phyloP scores from a whole-genome alignment of 176 grass and related monocot species.

The Pontederia paniculata region DNA sequence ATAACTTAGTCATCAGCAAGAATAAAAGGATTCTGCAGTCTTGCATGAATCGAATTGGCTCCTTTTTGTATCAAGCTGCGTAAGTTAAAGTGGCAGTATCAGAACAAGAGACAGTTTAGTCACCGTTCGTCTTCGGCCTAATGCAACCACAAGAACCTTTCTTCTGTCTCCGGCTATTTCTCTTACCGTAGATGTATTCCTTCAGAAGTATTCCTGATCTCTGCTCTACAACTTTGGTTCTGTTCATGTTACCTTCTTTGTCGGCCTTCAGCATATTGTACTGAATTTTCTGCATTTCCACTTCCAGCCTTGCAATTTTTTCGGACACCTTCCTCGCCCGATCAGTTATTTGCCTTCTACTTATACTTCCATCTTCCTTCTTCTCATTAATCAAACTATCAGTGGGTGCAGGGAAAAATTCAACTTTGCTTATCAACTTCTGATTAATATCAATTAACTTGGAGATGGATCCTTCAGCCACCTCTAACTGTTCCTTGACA shows the following conservation, averaged over 20 bases:
- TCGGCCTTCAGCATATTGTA: constrained; percentile 49
- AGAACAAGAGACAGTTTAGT: not conserved
- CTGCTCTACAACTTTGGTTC: constrained; percentile 28
- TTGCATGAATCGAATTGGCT: too few species aligned
- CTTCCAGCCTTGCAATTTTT: constrained; percentile 64
- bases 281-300: constrained; percentile 64
- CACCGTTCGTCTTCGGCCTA: constrained; percentile 11
- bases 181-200: constrained; percentile 77
- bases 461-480: constrained; percentile 46
- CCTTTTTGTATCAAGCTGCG: too few species aligned
- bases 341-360: constrained; percentile 71
- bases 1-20: too few species aligned
- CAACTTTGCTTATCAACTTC: constrained; percentile 64
- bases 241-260: constrained; percentile 41
- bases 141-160: constrained; percentile 9
- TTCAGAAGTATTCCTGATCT: constrained; percentile 61
- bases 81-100: not conserved
- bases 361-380: constrained; percentile 45
- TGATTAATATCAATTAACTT: constrained; percentile 69
- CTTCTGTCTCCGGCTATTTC: constrained; percentile 21
- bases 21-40: too few species aligned
- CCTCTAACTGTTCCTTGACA: constrained; percentile 42
- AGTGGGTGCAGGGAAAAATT: constrained; percentile 33
- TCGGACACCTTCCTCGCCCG: constrained; percentile 65
- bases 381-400: constrained; percentile 18